phyloP scores from a whole-genome alignment of 371 early-diverging fungal genomes.

The Mucor indicus region DNA sequence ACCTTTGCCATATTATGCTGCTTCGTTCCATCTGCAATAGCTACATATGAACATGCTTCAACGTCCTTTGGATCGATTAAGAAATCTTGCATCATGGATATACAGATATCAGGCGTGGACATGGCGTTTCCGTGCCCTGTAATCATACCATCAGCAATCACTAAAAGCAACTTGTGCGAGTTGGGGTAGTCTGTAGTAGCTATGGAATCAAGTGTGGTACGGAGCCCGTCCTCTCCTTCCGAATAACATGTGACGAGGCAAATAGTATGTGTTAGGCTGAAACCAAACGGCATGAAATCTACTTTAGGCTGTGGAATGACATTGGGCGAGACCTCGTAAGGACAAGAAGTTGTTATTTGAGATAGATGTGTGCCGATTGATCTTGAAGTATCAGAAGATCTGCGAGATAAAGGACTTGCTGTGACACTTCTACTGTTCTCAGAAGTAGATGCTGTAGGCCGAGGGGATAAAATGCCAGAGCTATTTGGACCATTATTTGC shows the following conservation, averaged over 20 bases:
- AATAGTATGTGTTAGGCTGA: slow-evolving; percentile 68
- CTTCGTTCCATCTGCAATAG: slow-evolving; percentile 91
- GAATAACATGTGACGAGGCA: slow-evolving; percentile 89
- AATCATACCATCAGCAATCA: slow-evolving; percentile 88
- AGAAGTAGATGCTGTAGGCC: slow-evolving; percentile 13
- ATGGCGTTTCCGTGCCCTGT: slow-evolving; percentile 73
- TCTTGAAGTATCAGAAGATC: slow-evolving; percentile 10
- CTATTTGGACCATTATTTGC: neutral
- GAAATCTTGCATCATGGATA: slow-evolving; percentile 81
- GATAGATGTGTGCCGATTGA: slow-evolving; percentile 2
- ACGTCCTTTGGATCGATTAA: slow-evolving; percentile 60
- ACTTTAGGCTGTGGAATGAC: slow-evolving; percentile 44
- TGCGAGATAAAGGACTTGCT: slow-evolving; percentile 13
- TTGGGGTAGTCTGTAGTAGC: slow-evolving; percentile 88
- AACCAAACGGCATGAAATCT: slow-evolving; percentile 63
- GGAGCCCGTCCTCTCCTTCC: slow-evolving; percentile 88
- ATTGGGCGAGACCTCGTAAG: slow-evolving; percentile 27
- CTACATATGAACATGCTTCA: slow-evolving; percentile 76
- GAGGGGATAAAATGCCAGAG: slow-evolving; percentile 10
- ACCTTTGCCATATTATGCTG: slow-evolving; percentile 96
- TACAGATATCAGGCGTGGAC: slow-evolving; percentile 80
- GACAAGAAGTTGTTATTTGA: slow-evolving; percentile 8
- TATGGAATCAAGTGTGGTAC: slow-evolving; percentile 94
- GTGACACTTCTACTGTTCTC: slow-evolving; percentile 15
- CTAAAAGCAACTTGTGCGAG: slow-evolving; percentile 89